A percentile compares a stretch with the other conserved stretches of the same genome.
Evolutionary conservation across 1,139 yeast species (phyloP).

Genomic region (Sugiyamaella novakii): DNA sequence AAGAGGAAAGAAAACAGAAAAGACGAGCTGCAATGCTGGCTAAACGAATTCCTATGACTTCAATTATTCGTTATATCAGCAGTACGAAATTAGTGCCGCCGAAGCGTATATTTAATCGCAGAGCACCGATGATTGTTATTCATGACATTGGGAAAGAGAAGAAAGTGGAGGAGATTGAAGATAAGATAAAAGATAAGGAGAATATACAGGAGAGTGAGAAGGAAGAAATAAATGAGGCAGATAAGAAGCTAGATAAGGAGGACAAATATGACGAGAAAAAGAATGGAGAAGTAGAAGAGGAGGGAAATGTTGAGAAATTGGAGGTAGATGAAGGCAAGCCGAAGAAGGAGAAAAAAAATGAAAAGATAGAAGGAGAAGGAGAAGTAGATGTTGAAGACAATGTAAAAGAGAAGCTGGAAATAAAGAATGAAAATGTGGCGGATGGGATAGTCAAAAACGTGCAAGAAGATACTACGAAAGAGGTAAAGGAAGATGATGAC

Average conservation of each 20-base stretch:
- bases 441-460: conserved; percentile 21
- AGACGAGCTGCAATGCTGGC: conserved; percentile 74
- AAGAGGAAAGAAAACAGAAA: conserved; percentile 72
- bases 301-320: conserved; percentile 6
- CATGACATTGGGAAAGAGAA: conserved; percentile 12
- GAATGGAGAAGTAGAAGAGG: conserved; percentile 20
- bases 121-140: conserved; percentile 23
- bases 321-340: background rate
- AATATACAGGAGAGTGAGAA: background rate
- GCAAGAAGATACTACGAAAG: no score
- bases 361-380: conserved; percentile 6
- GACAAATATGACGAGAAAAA: conserved; percentile 8
- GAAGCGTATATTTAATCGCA: conserved; percentile 30
- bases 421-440: conserved; percentile 9
- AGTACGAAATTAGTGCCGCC: conserved; percentile 38
- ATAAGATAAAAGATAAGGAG: conserved; percentile 1
- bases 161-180: background rate
- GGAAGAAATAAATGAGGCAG: background rate
- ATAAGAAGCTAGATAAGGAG: background rate
- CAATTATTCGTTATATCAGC: conserved; percentile 57
- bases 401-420: conserved; percentile 22
- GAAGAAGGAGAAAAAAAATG: background rate
- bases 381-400: conserved; percentile 16
- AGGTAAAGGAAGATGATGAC: background rate
- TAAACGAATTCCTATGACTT: conserved; percentile 58